A percentile compares a stretch with the other conserved stretches of the same genome.
Evolutionary conservation across 176 grass and related monocot genomes (phyloP).

Genomic region (Aegilops sharonensis): DNA sequence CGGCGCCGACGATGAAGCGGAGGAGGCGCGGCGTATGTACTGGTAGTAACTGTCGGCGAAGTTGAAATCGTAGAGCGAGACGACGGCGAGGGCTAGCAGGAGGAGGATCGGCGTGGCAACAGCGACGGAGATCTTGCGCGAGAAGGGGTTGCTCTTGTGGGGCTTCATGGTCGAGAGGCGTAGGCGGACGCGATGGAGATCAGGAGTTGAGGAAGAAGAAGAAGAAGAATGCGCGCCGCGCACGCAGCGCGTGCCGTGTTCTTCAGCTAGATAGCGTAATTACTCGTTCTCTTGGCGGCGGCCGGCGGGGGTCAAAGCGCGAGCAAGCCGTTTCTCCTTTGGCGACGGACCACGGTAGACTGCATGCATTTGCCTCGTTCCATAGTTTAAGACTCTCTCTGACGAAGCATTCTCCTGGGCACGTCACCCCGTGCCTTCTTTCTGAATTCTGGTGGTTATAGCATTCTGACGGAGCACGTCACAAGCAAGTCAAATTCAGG

Average conservation of each 20-base stretch:
- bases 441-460: no score
- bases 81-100: conserved; percentile 10
- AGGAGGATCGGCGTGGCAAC: conserved; percentile 16
- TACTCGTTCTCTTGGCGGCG: background rate
- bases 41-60: background rate
- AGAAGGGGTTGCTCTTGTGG: background rate
- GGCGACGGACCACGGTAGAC: no score
- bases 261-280: background rate
- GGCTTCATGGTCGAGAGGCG: conserved; percentile 21
- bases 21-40: background rate
- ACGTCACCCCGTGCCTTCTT: no score
- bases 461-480: no score
- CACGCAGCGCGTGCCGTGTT: background rate
- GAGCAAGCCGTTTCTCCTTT: no score
- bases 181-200: no score
- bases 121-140: background rate
- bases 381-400: no score
- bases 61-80: conserved; percentile 24
- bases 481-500: no score
- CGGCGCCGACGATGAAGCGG: background rate
- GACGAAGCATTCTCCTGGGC: no score
- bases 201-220: background rate
- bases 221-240: no score
- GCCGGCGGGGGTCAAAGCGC: background rate
- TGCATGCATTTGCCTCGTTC: no score